Evolutionary conservation across 2,329 filamentous ascomycete species (phyloP), one percentile per base, ranked within the genome.

Genomic region (Fusarium sp.): DNA sequence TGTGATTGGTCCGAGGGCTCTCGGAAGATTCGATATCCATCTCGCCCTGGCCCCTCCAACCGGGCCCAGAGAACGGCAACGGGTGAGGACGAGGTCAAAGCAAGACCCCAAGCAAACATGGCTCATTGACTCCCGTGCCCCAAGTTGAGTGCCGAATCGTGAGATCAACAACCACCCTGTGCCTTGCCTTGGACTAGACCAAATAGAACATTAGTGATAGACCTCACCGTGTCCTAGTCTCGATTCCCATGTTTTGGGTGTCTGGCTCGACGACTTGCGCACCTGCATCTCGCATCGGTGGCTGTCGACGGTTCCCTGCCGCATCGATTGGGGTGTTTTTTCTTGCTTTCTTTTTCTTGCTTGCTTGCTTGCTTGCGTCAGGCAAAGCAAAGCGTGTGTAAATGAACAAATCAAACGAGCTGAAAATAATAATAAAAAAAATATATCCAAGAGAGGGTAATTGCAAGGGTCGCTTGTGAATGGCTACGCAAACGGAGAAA

Each of bases 31-130:
- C 52, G 44, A 62, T 51, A 43, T 31, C 39, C 65, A 63, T 12
- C 43, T 18, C 30, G 66, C 48, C 70, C 66, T 58, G 52, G 67
- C 40, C 43, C 44, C 47, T 41, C 62, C 47, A 66, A 73, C 73
- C 71, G 71, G 64, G 70, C 71, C 71, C 68, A 68, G 55, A 46
- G 51, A 34, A 52, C 57, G 50, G 62, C 39, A 61, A 62, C 60
- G 55, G 68, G 62, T 66, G 66, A 60, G 57, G 57, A 47, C 50
- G 36, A 37, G 60, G 60, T 62, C 60, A 58, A 58, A 51, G 53
- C 53, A 67, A 55, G 47, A 37, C 46, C 43, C 43, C 43, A 46
- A 46, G 18, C 62, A 60, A 68, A n/a, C n/a, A 48, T 15, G 47
- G 53, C 47, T 59, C 54, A 54, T 69, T 70, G 56, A 60, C 64